These are phyloP conservation scores for Smithsoniella earleae DNA, from an alignment of 163 green algal species.

Conservation along the genomic window DNA sequence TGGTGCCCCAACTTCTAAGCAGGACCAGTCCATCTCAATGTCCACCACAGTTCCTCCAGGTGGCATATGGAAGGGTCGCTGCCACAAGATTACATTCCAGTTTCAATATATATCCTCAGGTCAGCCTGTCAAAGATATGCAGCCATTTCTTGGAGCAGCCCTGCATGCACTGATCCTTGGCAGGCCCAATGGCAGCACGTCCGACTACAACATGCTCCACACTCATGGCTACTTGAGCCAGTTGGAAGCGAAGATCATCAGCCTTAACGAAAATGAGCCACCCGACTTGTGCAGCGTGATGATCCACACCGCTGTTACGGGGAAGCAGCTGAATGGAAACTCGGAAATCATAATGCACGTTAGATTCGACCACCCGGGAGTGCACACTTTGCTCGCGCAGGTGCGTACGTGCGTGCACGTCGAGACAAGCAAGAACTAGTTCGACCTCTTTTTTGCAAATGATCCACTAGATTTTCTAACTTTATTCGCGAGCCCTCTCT, in stretches of 20 bases:
- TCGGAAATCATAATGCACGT: neutral
- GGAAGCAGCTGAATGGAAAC: neutral
- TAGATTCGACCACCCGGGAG: neutral
- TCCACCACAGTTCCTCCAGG: neutral
- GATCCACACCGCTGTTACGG: neutral
- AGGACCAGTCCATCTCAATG: neutral
- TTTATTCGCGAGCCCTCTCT: neutral
- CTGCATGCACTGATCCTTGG: neutral
- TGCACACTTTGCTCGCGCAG: neutral
- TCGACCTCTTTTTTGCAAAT: too few relatives aligned
- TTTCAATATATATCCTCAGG: neutral
- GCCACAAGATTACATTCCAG: neutral
- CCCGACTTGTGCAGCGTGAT: constrained; percentile 9
- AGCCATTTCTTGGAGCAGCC: constrained; percentile 11
- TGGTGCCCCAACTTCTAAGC: too few relatives aligned
- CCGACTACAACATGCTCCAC: neutral
- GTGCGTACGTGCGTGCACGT: too few relatives aligned
- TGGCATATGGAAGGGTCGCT: neutral
- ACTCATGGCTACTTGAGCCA: neutral
- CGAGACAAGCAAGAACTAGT: too few relatives aligned
- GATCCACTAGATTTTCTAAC: neutral
- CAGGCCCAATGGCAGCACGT: neutral
- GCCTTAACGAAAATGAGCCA: neutral
- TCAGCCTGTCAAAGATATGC: neutral
- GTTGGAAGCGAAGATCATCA: neutral